phyloP scores from a whole-genome alignment of 805 yeast genomes.

The fission yeast (Schizosaccharomyces pombe) region ASM294v3 CU329670.1:3855501-3856000 shows the following conservation, averaged over 20 bases:
- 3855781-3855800: constrained; percentile 46
- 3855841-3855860: constrained; percentile 72
- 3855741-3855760: constrained; percentile 13
- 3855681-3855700: constrained; percentile 2
- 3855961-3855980: constrained; percentile 59
- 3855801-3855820: constrained; percentile 29
- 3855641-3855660: no score
- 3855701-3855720: not conserved
- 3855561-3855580: no score
- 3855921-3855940: constrained; percentile 55
- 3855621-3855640: no score
- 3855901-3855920: constrained; percentile 68
- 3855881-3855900: constrained; percentile 43
- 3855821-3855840: constrained; percentile 53
- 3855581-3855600: no score
- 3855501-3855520: no score
- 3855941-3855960: constrained; percentile 61
- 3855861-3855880: constrained; percentile 43
- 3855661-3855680: not conserved
- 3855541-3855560: no score
- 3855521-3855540: no score
- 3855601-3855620: no score
- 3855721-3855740: no score
- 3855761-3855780: constrained; percentile 17
- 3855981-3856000: constrained; percentile 31